Percentiles rank a stretch among this genome's conserved stretches.
These are phyloP conservation scores for Dichomitus squalens DNA, from an alignment of 1,284 basidiomycete species.

Conservation along the genomic window DNA sequence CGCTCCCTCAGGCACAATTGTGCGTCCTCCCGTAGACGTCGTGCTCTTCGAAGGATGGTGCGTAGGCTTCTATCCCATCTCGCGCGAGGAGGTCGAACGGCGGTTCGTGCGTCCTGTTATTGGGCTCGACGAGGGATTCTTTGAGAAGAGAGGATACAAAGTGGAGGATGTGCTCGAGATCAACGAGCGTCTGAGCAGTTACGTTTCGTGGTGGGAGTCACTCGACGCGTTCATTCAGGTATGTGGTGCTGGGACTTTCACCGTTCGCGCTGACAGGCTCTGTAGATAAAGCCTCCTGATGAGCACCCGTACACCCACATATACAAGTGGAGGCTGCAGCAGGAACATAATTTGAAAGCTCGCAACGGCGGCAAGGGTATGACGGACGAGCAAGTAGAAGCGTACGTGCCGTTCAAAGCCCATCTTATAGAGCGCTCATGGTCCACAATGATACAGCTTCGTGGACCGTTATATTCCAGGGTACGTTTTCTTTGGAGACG, in stretches of 20 bases:
- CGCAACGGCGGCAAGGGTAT: constrained; percentile 84
- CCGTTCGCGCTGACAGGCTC: no score
- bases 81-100: constrained; percentile 45
- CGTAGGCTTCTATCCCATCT: constrained; percentile 70
- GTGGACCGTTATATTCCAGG: constrained; percentile 85
- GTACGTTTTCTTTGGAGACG: constrained; percentile 75
- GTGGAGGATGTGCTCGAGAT: constrained; percentile 57
- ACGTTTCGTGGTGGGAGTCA: constrained; percentile 66
- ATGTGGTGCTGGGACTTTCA: constrained; percentile 16
- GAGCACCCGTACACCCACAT: constrained; percentile 56
- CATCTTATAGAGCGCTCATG: background rate
- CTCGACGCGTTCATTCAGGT: constrained; percentile 77
- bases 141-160: constrained; percentile 38
- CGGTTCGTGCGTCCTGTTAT: constrained; percentile 37
- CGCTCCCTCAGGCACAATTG: constrained; percentile 40
- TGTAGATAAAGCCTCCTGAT: constrained; percentile 52
- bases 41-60: constrained; percentile 90
- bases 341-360: constrained; percentile 87
- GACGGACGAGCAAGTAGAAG: constrained; percentile 78
- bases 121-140: constrained; percentile 44
- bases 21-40: constrained; percentile 70
- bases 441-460: constrained; percentile 47
- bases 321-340: constrained; percentile 83
- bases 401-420: constrained; percentile 43
- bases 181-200: constrained; percentile 61